phyloP scores from a whole-genome alignment of 1,139 yeast genomes.

The Taiozyma sp. region DNA sequence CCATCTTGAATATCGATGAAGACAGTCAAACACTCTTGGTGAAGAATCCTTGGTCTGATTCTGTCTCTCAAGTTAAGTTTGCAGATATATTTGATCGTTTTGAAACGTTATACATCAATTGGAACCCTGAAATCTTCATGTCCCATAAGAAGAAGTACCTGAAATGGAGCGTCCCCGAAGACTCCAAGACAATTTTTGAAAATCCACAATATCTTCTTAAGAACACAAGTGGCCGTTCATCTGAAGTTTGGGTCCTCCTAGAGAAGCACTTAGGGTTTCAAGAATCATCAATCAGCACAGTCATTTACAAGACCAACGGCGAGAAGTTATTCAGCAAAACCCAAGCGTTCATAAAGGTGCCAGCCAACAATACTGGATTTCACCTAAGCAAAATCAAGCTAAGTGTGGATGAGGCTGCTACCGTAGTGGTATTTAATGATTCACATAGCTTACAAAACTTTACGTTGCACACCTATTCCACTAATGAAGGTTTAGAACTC shows the following conservation, averaged over 20 bases:
- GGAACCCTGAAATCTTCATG: conserved; percentile 46
- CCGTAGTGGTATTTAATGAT: conserved; percentile 27
- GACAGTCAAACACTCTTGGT: conserved; percentile 29
- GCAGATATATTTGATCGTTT: conserved; percentile 40
- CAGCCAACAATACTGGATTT: conserved; percentile 27
- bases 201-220: conserved; percentile 45
- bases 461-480: conserved; percentile 36
- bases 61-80: conserved; percentile 23
- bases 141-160: conserved; percentile 31
- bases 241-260: conserved; percentile 46
- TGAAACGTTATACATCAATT: conserved; percentile 56
- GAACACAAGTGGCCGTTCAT: conserved; percentile 29
- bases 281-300: conserved; percentile 22
- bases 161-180: conserved; percentile 25
- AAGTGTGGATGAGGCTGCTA: conserved; percentile 22
- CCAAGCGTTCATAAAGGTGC: conserved; percentile 21
- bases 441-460: conserved; percentile 25
- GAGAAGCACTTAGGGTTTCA: conserved; percentile 27
- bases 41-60: conserved; percentile 42
- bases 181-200: conserved; percentile 25
- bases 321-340: conserved; percentile 27
- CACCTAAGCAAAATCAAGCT: conserved; percentile 27
- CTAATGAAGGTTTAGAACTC: conserved; percentile 23
- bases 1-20: conserved; percentile 35
- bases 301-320: conserved; percentile 32